phyloP scores from a whole-genome alignment of 345 rosid species.

The Nephelium lappaceum region DNA sequence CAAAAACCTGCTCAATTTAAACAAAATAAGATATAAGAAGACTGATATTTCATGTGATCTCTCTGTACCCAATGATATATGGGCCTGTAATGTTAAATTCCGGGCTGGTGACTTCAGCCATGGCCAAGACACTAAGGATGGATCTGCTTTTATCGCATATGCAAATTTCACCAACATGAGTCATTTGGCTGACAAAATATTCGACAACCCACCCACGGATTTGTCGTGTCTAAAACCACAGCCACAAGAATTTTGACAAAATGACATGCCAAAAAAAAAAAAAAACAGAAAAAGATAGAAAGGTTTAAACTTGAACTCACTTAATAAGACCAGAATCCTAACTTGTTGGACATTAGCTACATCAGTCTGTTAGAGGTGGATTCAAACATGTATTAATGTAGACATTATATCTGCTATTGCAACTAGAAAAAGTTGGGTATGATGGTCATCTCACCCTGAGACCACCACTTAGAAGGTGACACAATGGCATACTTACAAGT shows the following conservation, averaged over 20 bases:
- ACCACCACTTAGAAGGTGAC: background rate
- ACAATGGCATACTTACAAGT: background rate
- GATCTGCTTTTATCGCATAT: background rate
- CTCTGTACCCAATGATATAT: background rate
- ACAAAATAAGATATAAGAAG: background rate
- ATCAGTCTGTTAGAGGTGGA: background rate
- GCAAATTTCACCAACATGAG: background rate
- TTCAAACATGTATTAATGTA: background rate
- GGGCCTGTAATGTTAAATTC: background rate
- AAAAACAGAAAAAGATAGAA: background rate
- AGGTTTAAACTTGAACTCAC: too few species aligned
- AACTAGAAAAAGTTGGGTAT: background rate
- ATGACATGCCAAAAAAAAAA: background rate
- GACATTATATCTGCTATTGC: background rate
- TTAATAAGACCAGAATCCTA: background rate
- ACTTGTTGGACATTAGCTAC: background rate
- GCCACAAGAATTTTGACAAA: background rate
- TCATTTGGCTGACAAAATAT: background rate
- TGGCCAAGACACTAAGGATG: background rate
- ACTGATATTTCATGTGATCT: conserved; percentile 9
- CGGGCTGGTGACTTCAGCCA: background rate
- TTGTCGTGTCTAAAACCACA: background rate
- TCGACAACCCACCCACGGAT: background rate
- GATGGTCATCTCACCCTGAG: background rate
- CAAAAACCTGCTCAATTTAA: conserved; percentile 55